Base-by-base conservation (phyloP, 352 stramenopile species). In the Phytophthora rubi region DNA sequence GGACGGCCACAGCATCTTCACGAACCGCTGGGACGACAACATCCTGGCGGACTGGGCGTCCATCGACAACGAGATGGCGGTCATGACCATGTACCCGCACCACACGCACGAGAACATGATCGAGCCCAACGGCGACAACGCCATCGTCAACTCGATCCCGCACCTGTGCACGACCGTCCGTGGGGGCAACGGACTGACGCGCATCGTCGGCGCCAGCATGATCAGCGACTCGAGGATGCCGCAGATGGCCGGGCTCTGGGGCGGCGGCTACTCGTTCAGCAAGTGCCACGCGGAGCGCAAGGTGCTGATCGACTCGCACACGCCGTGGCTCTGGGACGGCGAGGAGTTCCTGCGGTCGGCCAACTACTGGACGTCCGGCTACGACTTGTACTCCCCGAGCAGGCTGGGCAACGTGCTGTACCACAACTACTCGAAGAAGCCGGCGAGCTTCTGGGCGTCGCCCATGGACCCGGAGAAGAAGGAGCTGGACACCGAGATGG, bases 1-100 rank as follows among this genome's bases (percentile, higher is more conserved):
- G n/a, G 88, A 95, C 37, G 84, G 78, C 8, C 88, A 95, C 76
- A 91, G 76, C 39, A 81, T 95, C 61, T 95, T 95, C 54, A 93
- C 88, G 10, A 93, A 93, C 69, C 61, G 74, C 2, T 95, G 86
- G 88, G 88, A 95, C 58, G 71, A 85, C 4, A 78, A 89, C 62
- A 57, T 95, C 3, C 23, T 95, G 2, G 60, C 65, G 6, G 86
- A 95, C 21, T 95, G 88, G 88, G 80, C 57, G 32, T 70, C 73
- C 0, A 76, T 91, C 18, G 68, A 83, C 61, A 95, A 95, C 56
- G 88, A 95, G 53, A 94, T 94, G 88, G 86, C 86, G 6, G 73
- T 95, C 48, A 70, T 94, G 54, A 82, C 84, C 1, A 90, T 81
- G 32, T 93, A 95, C 57, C 54, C 91, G 30, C 87, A 95, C 65